Percentiles rank a stretch among this genome's conserved stretches.
phyloP scores from a whole-genome alignment of 768 basidiomycete genomes.

The Mycena polygramma region DNA sequence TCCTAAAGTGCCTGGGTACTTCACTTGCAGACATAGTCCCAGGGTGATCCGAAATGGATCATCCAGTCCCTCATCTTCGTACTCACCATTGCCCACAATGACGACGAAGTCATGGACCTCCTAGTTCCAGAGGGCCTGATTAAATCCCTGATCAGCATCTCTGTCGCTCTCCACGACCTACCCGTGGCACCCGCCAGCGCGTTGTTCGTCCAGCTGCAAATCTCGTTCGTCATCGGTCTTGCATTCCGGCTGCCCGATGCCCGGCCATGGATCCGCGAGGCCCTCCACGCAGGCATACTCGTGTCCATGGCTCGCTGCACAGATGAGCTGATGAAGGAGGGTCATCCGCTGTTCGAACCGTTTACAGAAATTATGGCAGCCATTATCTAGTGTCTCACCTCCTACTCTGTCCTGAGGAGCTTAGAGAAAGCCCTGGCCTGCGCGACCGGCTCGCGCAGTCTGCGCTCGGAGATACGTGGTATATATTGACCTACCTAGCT shows the following conservation, averaged over 20 bases:
- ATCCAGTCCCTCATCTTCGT: background rate
- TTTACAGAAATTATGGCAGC: too few species aligned
- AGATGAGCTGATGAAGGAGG: background rate
- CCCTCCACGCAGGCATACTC: background rate
- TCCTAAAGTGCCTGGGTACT: background rate
- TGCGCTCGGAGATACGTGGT: too few species aligned
- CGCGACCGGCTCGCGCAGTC: too few species aligned
- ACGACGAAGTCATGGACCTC: background rate
- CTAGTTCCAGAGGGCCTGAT: background rate
- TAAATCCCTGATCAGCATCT: background rate
- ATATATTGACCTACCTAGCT: too few species aligned
- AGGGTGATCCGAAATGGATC: conserved; percentile 8
- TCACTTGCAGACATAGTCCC: background rate
- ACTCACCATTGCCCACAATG: background rate
- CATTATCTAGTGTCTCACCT: too few species aligned
- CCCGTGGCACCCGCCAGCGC: background rate
- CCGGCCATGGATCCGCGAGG: background rate
- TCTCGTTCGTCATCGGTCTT: background rate
- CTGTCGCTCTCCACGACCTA: background rate
- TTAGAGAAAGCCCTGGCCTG: too few species aligned
- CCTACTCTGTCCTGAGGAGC: too few species aligned
- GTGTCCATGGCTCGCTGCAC: background rate
- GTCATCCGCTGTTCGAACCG: background rate
- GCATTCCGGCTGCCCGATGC: background rate
- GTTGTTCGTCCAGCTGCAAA: too few species aligned